A percentile compares a stretch with the other conserved stretches of the same genome.
Conservation (phyloP, 108 stramenopile species). For the Aureococcus anophagefferens region DNA sequence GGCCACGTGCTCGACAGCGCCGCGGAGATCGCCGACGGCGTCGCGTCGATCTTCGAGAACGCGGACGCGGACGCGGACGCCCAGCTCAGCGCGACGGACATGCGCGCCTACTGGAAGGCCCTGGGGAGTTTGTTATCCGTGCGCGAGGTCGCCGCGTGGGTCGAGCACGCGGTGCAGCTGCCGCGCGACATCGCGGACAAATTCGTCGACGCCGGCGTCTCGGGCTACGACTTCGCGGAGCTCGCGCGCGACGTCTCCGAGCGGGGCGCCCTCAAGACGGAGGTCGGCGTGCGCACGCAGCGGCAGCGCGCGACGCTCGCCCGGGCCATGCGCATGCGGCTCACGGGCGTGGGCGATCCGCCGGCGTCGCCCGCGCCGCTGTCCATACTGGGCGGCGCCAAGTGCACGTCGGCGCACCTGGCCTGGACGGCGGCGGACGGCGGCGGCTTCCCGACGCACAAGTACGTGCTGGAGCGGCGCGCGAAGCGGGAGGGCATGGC, state of each 20-base stretch:
- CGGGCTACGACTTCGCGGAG: conserved; percentile 57
- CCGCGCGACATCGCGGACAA: conserved; percentile 42
- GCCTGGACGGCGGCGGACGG: conserved; percentile 24
- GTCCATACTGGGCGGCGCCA: conserved; percentile 15
- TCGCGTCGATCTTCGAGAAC: background rate
- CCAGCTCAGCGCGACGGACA: conserved; percentile 10
- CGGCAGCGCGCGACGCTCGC: conserved; percentile 34
- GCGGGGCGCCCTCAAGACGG: conserved; percentile 29
- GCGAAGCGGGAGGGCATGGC: background rate
- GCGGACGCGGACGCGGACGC: background rate
- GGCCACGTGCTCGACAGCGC: background rate
- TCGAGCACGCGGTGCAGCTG: conserved; percentile 48
- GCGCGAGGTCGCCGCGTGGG: conserved; percentile 52
- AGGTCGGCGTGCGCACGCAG: conserved; percentile 43
- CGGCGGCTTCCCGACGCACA: conserved; percentile 47
- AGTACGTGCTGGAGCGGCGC: conserved; percentile 46
- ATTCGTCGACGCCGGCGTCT: conserved; percentile 44
- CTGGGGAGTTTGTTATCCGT: conserved; percentile 47
- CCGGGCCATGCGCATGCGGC: conserved; percentile 32
- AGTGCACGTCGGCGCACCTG: conserved; percentile 29
- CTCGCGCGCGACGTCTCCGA: conserved; percentile 46
- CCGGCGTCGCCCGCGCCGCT: conserved; percentile 19
- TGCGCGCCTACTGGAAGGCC: conserved; percentile 37
- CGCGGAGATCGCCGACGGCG: background rate
- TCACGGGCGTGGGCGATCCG: conserved; percentile 42